These are phyloP conservation scores for Pholiota conissans DNA, from an alignment of 768 basidiomycete genomes.

Conservation along the genomic window DNA sequence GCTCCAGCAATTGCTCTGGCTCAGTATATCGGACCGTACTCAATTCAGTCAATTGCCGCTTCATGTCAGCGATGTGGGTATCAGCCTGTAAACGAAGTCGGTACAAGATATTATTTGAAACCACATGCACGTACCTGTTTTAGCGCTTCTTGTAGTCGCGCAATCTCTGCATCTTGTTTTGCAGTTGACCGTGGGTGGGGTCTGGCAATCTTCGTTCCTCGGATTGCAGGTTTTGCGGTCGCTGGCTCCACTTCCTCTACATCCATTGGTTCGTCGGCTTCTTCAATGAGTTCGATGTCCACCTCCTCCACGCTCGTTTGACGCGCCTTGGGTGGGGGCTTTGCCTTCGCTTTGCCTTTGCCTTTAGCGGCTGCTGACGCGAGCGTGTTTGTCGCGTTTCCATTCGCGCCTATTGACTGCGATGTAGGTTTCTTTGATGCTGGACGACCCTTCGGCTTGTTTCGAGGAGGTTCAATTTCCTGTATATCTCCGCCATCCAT, in stretches of 20 bases:
- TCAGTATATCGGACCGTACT: conserved; percentile 63
- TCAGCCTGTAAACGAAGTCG: conserved; percentile 30
- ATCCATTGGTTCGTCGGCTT: conserved; percentile 9
- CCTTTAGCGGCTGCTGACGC: conserved; percentile 21
- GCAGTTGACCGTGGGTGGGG: conserved; percentile 4
- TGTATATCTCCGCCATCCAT: conserved; percentile 15
- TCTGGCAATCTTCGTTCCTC: conserved; percentile 9
- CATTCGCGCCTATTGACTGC: neutral
- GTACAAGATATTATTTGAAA: no score
- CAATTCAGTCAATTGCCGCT: conserved; percentile 58
- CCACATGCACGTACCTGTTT: conserved; percentile 20
- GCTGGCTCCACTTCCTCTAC: conserved; percentile 14
- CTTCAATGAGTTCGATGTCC: conserved; percentile 2
- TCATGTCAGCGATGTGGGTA: conserved; percentile 45
- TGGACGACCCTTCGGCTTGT: conserved; percentile 13
- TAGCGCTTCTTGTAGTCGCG: conserved; percentile 23
- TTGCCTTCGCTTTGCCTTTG: conserved; percentile 34
- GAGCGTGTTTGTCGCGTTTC: conserved; percentile 1
- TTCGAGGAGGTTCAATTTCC: conserved; percentile 14
- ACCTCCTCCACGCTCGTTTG: neutral
- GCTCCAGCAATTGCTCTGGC: conserved; percentile 53
- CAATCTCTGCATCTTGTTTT: conserved; percentile 10
- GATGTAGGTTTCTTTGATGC: conserved; percentile 6
- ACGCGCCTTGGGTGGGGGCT: conserved; percentile 19
- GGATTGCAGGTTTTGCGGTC: neutral